These are phyloP conservation scores for Mrakia frigida DNA, from an alignment of 768 basidiomycete species.

Conservation along the genomic window DNA sequence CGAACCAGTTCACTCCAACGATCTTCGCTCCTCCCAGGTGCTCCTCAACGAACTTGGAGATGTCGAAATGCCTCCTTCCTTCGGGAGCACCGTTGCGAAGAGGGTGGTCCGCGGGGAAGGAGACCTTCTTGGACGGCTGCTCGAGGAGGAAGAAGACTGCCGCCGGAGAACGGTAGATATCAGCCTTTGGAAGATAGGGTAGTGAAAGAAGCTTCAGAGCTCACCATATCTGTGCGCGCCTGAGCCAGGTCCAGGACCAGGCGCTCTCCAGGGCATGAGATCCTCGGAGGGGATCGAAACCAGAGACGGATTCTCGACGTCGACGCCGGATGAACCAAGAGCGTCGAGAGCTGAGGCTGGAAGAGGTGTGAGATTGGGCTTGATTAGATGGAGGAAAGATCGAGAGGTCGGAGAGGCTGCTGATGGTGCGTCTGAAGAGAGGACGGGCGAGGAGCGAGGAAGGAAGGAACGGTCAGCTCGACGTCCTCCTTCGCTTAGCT, in stretches of 20 bases:
- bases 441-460: no score
- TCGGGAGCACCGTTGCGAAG: slow-evolving; percentile 8
- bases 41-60: slow-evolving; percentile 2
- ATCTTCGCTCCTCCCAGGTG: slow-evolving; percentile 7
- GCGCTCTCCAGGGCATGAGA: slow-evolving; percentile 24
- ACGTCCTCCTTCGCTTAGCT: not conserved
- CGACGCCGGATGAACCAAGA: slow-evolving; percentile 1
- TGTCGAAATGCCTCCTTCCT: slow-evolving; percentile 16
- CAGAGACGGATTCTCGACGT: not conserved
- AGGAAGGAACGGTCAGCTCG: not conserved
- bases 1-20: slow-evolving; percentile 23
- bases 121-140: slow-evolving; percentile 12
- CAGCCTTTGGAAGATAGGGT: not conserved
- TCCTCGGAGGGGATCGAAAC: slow-evolving; percentile 15
- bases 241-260: slow-evolving; percentile 19
- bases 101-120: slow-evolving; percentile 2
- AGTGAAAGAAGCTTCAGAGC: not conserved
- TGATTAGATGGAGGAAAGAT: slow-evolving; percentile 24
- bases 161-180: not conserved
- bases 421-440: slow-evolving; percentile 14
- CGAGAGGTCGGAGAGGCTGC: slow-evolving; percentile 12
- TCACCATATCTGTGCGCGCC: slow-evolving; percentile 24
- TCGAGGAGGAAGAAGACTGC: slow-evolving; percentile 26
- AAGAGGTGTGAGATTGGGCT: slow-evolving; percentile 24
- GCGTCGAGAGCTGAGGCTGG: not conserved